Evolutionary conservation across 176 grass and related monocot species (phyloP).

Genomic region (Oryza punctata): DNA sequence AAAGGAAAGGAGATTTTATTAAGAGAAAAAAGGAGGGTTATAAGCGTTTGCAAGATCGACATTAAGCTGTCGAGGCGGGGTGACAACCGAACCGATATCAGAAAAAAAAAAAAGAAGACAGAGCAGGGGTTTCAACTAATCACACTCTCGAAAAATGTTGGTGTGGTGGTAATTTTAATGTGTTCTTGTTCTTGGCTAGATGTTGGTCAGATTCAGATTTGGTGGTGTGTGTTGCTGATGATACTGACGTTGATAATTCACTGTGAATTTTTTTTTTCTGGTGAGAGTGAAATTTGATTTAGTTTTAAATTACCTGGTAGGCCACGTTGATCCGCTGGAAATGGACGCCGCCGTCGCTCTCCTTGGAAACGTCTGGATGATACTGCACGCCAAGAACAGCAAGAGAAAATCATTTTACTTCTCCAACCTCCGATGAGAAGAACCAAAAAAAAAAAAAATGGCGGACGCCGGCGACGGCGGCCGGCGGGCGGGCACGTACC

Average conservation of each 20-base stretch:
- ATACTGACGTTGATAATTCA: neutral
- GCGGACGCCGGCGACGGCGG: neutral
- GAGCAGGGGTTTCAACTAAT: too few species aligned
- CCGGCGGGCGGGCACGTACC: too few species aligned
- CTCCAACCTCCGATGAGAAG: too few species aligned
- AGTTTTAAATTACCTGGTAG: slow-evolving; percentile 17
- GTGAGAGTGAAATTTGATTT: neutral
- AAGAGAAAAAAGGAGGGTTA: too few species aligned
- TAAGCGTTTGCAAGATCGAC: too few species aligned
- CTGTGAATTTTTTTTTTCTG: neutral
- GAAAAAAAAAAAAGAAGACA: too few species aligned
- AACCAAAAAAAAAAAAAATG: neutral
- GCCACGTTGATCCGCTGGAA: slow-evolving; percentile 52
- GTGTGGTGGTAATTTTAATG: too few species aligned
- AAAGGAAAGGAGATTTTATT: too few species aligned
- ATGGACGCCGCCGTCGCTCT: neutral
- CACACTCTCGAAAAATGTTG: too few species aligned
- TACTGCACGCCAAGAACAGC: slow-evolving; percentile 22
- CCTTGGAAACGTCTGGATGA: slow-evolving; percentile 39
- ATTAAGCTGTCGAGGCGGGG: too few species aligned
- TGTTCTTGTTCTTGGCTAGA: too few species aligned
- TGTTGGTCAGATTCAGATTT: neutral
- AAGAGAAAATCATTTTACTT: neutral
- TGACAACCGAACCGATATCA: too few species aligned
- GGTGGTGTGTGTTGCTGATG: neutral